Base-by-base conservation (phyloP, 2,329 filamentous ascomycete species). In the Hypoxylon sp. region DNA sequence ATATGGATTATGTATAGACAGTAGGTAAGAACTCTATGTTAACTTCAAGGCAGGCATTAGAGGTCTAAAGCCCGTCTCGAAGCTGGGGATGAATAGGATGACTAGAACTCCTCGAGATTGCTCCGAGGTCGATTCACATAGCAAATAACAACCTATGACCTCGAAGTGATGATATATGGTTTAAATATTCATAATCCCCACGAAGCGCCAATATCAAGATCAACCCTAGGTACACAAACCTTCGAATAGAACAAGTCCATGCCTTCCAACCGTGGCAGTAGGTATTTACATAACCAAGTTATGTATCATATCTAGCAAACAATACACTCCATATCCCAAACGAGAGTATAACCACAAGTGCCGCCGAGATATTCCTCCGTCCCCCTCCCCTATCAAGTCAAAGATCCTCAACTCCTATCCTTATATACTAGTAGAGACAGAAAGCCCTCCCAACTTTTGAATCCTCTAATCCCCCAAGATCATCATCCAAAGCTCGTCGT, bases 401-500 rank as follows among this genome's bases (percentile, higher is more conserved):
- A 61, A 48, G 7, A 51, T 32, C 47, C 39, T 48, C 52, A 61
- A 66, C 58, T 68, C 65, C 62, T 50, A 59, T 55, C 25, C 51
- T 9, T 53, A 48, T 56, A 41, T 27, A 52, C 39, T 52, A 23
- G 34, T 53, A 59, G 37, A 59, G 43, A 45, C 37, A 56, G 34
- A 37, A 39, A 41, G 27, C 51, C 59, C 16, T 55, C 43, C 54
- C 41, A 47, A 32, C n/a, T 30, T 53, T 61, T 58, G 19, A 39
- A 12, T 37, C 54, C 23, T 14, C 30, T 3, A 34, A 34, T 5
- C 30, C 30, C 14, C 25, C 27, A 27, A 19, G n/a, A 30, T 64
- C 48, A 30, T 64, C 48, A 63, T 56, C 54, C 59, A 39, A 66
- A 34, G 23, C 65, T 62, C 43, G 63, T 68, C 48, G 65, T 60